Evolutionary conservation across 2,329 filamentous ascomycete genomes (phyloP).

Genomic region (Stachybotrys chartarum): DNA sequence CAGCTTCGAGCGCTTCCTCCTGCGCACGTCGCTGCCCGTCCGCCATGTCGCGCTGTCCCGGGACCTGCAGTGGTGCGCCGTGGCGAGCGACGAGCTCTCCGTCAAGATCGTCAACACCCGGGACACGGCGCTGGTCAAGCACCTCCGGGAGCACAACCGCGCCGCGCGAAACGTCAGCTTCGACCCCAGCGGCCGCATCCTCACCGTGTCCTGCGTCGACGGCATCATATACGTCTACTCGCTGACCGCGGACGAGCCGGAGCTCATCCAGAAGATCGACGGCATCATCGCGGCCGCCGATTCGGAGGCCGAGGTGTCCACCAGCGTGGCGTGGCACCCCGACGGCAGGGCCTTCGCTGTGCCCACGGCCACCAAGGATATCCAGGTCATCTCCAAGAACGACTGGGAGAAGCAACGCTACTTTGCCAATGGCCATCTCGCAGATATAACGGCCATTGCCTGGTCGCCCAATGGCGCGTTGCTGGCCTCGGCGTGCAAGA

Average conservation of each 20-base stretch:
- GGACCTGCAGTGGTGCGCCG: slow-evolving; percentile 81
- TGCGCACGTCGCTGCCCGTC: slow-evolving; percentile 77
- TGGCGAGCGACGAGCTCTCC: slow-evolving; percentile 91
- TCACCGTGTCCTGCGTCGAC: slow-evolving; percentile 81
- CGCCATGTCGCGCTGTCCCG: slow-evolving; percentile 78
- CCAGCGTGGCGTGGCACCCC: slow-evolving; percentile 81
- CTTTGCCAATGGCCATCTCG: slow-evolving; percentile 74
- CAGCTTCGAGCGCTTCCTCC: slow-evolving; percentile 71
- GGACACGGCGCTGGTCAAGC: slow-evolving; percentile 69
- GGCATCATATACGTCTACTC: slow-evolving; percentile 89
- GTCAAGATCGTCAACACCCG: slow-evolving; percentile 82
- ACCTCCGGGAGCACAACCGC: slow-evolving; percentile 75
- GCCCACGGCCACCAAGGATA: slow-evolving; percentile 72
- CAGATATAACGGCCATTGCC: slow-evolving; percentile 76
- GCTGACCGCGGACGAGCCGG: slow-evolving; percentile 67
- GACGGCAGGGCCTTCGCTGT: slow-evolving; percentile 87
- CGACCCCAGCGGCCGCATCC: slow-evolving; percentile 67
- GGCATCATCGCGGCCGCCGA: slow-evolving; percentile 77
- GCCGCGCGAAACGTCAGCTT: slow-evolving; percentile 91
- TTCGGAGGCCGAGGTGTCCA: slow-evolving; percentile 63
- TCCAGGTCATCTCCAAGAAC: slow-evolving; percentile 78
- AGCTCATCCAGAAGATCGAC: slow-evolving; percentile 76
- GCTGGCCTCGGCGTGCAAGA: slow-evolving; percentile 63
- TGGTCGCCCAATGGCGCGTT: slow-evolving; percentile 96
- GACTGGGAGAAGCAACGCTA: slow-evolving; percentile 83